Evolutionary conservation across 2,329 filamentous ascomycete genomes (phyloP).

Genomic region (Aspergillus transmontanensis): DNA sequence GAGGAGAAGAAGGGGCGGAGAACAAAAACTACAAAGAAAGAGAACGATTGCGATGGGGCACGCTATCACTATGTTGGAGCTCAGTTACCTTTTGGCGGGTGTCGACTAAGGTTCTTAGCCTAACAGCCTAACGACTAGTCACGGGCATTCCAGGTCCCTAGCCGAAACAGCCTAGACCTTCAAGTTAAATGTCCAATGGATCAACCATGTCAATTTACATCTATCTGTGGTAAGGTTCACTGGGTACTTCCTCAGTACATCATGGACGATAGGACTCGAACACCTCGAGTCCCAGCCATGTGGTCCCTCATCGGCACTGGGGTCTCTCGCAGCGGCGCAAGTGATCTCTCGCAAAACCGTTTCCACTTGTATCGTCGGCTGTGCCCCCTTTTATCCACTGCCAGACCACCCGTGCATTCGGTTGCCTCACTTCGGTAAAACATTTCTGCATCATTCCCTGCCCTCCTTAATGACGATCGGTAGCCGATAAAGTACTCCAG

Average conservation of each 20-base stretch:
- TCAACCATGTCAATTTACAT: not conserved
- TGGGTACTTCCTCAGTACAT: not conserved
- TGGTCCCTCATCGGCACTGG: not conserved
- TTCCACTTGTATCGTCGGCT: not conserved
- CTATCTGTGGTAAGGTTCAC: not conserved
- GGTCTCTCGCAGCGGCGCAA: not conserved
- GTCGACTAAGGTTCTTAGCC: not conserved
- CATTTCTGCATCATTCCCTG: not conserved
- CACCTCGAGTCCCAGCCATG: not conserved
- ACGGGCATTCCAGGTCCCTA: not conserved
- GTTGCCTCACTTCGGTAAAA: not conserved
- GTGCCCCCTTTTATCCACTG: not conserved
- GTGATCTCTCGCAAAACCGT: not conserved
- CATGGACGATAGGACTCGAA: not conserved
- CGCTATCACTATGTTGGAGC: slow-evolving; percentile 2
- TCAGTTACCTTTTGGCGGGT: not conserved
- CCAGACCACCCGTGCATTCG: not conserved
- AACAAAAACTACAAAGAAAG: slow-evolving; percentile 9
- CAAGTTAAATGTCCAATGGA: not conserved
- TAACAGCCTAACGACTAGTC: slow-evolving; percentile 2
- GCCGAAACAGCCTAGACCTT: slow-evolving; percentile 5
- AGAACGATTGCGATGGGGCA: not conserved
- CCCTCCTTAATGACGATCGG: not conserved
- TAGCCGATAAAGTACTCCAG: not conserved
- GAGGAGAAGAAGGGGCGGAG: slow-evolving; percentile 3